phyloP scores from a whole-genome alignment of 176 grass and related monocot genomes.

The Oryza meyeriana region DNA sequence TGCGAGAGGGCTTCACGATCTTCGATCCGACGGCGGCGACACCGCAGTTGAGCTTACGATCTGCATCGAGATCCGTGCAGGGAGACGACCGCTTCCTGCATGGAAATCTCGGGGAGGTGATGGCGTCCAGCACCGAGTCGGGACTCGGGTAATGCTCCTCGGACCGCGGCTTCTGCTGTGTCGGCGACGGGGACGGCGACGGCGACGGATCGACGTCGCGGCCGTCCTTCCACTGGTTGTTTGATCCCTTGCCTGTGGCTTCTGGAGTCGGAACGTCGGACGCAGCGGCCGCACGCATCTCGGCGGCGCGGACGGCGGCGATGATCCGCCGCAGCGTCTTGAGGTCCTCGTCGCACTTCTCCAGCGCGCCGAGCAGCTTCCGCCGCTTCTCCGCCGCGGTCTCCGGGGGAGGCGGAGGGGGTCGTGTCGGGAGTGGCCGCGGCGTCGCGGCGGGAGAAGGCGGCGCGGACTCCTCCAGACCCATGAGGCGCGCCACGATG shows the following conservation, averaged over 20 bases:
- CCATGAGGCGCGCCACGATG: constrained; percentile 93
- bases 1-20: constrained; percentile 79
- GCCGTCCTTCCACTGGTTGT: constrained; percentile 10
- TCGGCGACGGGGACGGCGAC: constrained; percentile 10
- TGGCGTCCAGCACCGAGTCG: constrained; percentile 85
- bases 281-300: constrained; percentile 44
- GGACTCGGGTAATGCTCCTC: constrained; percentile 62
- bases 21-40: constrained; percentile 42
- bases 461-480: constrained; percentile 59
- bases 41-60: constrained; percentile 13
- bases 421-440: constrained; percentile 11
- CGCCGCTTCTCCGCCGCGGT: constrained; percentile 64
- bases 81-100: constrained; percentile 55
- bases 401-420: constrained; percentile 22
- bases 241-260: neutral
- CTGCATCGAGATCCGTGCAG: constrained; percentile 36
- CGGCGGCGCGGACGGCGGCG: constrained; percentile 65
- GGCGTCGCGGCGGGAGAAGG: constrained; percentile 11
- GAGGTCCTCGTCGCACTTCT: constrained; percentile 98
- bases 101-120: constrained; percentile 76
- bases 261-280: neutral
- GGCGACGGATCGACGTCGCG: neutral
- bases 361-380: constrained; percentile 84
- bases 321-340: constrained; percentile 80
- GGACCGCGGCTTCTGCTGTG: neutral